These are phyloP conservation scores for Cladophialophora exuberans DNA, from an alignment of 2,329 filamentous ascomycete species.

Conservation along the genomic window DNA sequence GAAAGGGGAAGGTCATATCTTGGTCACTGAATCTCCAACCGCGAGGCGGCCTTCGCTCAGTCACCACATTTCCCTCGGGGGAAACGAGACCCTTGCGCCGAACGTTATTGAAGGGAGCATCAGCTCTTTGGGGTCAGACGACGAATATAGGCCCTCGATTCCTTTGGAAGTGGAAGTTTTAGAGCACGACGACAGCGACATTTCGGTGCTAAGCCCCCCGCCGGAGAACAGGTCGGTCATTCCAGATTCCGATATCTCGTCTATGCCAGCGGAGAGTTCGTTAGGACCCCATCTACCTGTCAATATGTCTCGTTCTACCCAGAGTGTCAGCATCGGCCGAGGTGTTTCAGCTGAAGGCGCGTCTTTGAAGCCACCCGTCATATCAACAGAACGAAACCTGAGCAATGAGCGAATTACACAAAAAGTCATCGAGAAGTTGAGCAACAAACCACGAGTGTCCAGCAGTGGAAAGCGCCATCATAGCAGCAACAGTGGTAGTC, in stretches of 20 bases:
- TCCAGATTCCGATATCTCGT: conserved; percentile 82
- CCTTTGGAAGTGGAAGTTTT: conserved; percentile 91
- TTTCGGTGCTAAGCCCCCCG: conserved; percentile 64
- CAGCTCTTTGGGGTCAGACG: conserved; percentile 75
- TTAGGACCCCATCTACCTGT: conserved; percentile 58
- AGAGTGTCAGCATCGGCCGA: conserved; percentile 50
- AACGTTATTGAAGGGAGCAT: conserved; percentile 65
- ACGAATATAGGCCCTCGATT: conserved; percentile 65
- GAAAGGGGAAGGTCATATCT: conserved; percentile 69
- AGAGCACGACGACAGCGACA: conserved; percentile 66
- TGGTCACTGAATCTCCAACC: conserved; percentile 80
- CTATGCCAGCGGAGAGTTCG: conserved; percentile 74
- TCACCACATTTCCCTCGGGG: conserved; percentile 66
- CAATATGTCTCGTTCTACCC: conserved; percentile 29
- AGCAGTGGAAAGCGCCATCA: conserved; percentile 46
- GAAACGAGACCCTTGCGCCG: conserved; percentile 39
- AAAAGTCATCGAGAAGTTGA: conserved; percentile 70
- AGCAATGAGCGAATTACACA: conserved; percentile 70
- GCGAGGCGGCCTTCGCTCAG: conserved; percentile 72
- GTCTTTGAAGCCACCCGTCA: conserved; percentile 62
- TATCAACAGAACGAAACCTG: conserved; percentile 64
- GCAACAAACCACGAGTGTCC: conserved; percentile 51
- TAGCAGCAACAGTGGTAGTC: conserved; percentile 49
- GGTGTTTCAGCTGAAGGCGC: conserved; percentile 42
- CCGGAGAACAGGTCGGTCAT: conserved; percentile 66